Percentiles rank a stretch among this genome's conserved stretches.
These are phyloP conservation scores for Cladosporium austrohemisphaericum DNA, from an alignment of 2,329 filamentous ascomycete species.

Conservation along the genomic window DNA sequence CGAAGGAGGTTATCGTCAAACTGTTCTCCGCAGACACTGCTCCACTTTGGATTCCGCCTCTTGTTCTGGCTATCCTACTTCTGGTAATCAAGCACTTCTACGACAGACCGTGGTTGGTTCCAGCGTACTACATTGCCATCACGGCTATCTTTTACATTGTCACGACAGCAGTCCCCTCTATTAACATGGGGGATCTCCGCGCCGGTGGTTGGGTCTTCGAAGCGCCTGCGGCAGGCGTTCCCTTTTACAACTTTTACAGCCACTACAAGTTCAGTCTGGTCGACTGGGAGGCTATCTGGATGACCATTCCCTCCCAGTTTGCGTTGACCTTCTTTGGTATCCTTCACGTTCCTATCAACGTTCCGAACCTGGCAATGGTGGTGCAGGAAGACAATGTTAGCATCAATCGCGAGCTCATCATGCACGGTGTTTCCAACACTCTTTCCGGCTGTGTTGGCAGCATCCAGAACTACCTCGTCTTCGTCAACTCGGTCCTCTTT, in stretches of 20 bases:
- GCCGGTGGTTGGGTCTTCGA: constrained; percentile 85
- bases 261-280: constrained; percentile 67
- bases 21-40: constrained; percentile 72
- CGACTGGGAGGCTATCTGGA: constrained; percentile 76
- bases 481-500: constrained; percentile 96
- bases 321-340: constrained; percentile 96
- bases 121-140: constrained; percentile 78
- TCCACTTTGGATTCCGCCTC: constrained; percentile 76
- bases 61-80: constrained; percentile 70
- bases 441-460: constrained; percentile 82
- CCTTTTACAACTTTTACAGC: constrained; percentile 98
- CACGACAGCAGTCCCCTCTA: constrained; percentile 63
- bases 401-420: constrained; percentile 83
- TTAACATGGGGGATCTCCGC: constrained; percentile 66
- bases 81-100: constrained; percentile 73
- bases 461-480: constrained; percentile 94
- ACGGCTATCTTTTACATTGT: constrained; percentile 75
- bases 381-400: constrained; percentile 89
- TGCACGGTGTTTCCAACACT: constrained; percentile 90
- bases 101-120: constrained; percentile 79
- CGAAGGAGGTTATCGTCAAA: constrained; percentile 69
- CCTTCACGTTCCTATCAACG: constrained; percentile 95
- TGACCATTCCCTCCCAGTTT: constrained; percentile 90
- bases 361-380: constrained; percentile 85
- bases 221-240: constrained; percentile 75